Evolutionary conservation across 2,329 filamentous ascomycete genomes (phyloP).

Genomic region (Talaromyces rugulosus): DNA sequence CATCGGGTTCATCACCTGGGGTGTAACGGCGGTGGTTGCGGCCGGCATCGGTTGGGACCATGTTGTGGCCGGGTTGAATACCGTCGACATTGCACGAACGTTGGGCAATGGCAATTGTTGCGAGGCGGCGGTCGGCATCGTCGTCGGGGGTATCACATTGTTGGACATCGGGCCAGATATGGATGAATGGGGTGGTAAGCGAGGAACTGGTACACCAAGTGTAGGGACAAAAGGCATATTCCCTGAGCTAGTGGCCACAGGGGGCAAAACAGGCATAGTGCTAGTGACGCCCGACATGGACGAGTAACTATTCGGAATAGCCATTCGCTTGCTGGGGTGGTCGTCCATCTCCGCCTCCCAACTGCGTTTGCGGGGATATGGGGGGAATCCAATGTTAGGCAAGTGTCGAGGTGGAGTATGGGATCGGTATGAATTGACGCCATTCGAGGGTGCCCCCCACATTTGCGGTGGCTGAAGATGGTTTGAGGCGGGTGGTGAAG

Average conservation of each 20-base stretch:
- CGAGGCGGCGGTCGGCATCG: constrained; percentile 38
- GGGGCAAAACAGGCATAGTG: constrained; percentile 27
- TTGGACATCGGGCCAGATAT: constrained; percentile 58
- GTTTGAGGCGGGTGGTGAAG: constrained; percentile 36
- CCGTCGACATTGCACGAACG: constrained; percentile 69
- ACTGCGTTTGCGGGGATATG: constrained; percentile 53
- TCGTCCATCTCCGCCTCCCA: constrained; percentile 53
- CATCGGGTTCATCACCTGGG: constrained; percentile 14
- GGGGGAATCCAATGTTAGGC: constrained; percentile 18
- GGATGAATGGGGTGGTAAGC: constrained; percentile 47
- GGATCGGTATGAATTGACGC: constrained; percentile 17
- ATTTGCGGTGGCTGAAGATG: constrained; percentile 23
- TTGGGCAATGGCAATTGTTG: constrained; percentile 50
- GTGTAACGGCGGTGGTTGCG: constrained; percentile 25
- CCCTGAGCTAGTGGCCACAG: constrained; percentile 20
- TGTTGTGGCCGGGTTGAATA: constrained; percentile 58
- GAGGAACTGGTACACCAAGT: constrained; percentile 35
- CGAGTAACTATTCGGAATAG: constrained; percentile 20
- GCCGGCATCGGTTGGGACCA: constrained; percentile 45
- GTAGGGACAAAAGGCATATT: constrained; percentile 29
- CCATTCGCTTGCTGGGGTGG: constrained; percentile 52
- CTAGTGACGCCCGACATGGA: constrained; percentile 23
- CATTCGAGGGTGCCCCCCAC: constrained; percentile 16
- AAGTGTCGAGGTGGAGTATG: constrained; percentile 20
- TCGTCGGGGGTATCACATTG: constrained; percentile 38